Evolutionary conservation across 768 basidiomycete species (phyloP).

Genomic region (Termitomyces sp.): DNA sequence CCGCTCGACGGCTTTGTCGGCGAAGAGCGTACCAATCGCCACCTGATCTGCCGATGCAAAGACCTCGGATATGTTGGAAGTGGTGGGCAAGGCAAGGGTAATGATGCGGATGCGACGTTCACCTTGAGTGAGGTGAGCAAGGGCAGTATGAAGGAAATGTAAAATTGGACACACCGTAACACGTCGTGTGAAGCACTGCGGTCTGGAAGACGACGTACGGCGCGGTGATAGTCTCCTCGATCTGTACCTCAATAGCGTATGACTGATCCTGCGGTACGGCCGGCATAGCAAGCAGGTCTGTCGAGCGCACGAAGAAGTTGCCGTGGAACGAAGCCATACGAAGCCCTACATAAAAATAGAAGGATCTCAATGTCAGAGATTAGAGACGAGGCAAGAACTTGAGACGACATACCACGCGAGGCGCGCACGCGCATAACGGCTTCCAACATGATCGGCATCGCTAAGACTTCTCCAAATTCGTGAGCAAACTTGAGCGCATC

Average conservation of each 20-base stretch:
- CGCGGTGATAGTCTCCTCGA: slow-evolving; percentile 88
- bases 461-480: slow-evolving; percentile 90
- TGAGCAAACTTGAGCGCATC: slow-evolving; percentile 98
- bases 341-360: slow-evolving; percentile 44
- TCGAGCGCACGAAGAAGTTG: slow-evolving; percentile 97
- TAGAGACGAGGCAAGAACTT: neutral
- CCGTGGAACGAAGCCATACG: slow-evolving; percentile 98
- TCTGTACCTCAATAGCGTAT: slow-evolving; percentile 92
- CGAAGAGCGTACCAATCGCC: slow-evolving; percentile 76
- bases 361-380: neutral
- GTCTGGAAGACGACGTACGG: slow-evolving; percentile 95
- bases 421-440: slow-evolving; percentile 98
- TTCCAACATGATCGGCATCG: slow-evolving; percentile 93
- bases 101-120: slow-evolving; percentile 91
- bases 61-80: slow-evolving; percentile 81
- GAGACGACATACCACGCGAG: slow-evolving; percentile 62
- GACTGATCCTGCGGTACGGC: slow-evolving; percentile 96
- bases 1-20: slow-evolving; percentile 92
- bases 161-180: slow-evolving; percentile 54
- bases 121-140: slow-evolving; percentile 21
- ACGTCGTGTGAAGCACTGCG: slow-evolving; percentile 91
- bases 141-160: neutral
- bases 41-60: slow-evolving; percentile 90
- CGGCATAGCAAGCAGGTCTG: slow-evolving; percentile 93
- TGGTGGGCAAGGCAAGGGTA: slow-evolving; percentile 83